phyloP scores from a whole-genome alignment of 176 grass and related monocot species.

The Bolboschoenus planiculmis region DNA sequence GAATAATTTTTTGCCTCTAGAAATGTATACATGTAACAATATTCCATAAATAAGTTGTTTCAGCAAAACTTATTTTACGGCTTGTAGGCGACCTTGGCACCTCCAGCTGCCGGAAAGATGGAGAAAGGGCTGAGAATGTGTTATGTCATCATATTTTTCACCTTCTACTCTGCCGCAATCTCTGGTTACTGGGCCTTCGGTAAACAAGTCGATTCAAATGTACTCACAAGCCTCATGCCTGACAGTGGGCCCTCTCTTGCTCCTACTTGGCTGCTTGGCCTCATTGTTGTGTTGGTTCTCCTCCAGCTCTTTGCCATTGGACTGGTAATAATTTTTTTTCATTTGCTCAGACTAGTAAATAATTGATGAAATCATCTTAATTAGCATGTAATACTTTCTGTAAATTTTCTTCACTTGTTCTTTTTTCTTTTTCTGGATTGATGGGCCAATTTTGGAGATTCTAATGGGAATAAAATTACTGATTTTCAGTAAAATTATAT shows the following conservation, averaged over 20 bases:
- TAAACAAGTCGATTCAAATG: slow-evolving; percentile 64
- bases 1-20: not conserved
- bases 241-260: slow-evolving; percentile 57
- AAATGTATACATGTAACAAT: not conserved
- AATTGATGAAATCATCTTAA: too few species aligned
- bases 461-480: not conserved
- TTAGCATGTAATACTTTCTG: too few species aligned
- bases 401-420: not conserved
- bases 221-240: slow-evolving; percentile 76
- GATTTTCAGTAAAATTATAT: not conserved
- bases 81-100: slow-evolving; percentile 82
- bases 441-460: not conserved
- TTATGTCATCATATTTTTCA: slow-evolving; percentile 54
- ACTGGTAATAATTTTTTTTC: slow-evolving; percentile 10
- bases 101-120: slow-evolving; percentile 93
- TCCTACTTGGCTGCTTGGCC: slow-evolving; percentile 73
- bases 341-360: slow-evolving; percentile 29
- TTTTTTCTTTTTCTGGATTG: not conserved
- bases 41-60: not conserved
- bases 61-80: not conserved
- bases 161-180: slow-evolving; percentile 64
- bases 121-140: slow-evolving; percentile 80
- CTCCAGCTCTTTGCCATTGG: slow-evolving; percentile 89
- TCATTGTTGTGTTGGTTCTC: slow-evolving; percentile 59
- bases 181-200: slow-evolving; percentile 94